These are phyloP conservation scores for Jamesozyma spencerorum DNA, from an alignment of 805 yeast genomes.

Conservation along the genomic window DNA sequence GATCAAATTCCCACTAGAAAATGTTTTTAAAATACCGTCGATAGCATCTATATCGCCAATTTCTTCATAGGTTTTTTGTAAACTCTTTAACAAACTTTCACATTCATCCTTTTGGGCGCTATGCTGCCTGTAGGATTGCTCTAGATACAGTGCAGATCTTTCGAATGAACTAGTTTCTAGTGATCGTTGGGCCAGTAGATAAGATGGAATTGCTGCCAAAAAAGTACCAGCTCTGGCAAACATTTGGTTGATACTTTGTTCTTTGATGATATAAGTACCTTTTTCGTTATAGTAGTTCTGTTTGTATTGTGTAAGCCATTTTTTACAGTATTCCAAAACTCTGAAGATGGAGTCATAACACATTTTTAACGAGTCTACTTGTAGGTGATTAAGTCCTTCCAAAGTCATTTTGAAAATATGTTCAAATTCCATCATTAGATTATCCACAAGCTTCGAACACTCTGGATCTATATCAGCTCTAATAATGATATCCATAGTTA, in stretches of 20 bases:
- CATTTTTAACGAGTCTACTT: conserved; percentile 49
- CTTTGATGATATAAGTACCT: conserved; percentile 24
- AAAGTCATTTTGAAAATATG: conserved; percentile 44
- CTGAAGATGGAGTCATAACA: conserved; percentile 70
- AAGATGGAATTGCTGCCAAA: conserved; percentile 51
- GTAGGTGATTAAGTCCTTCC: conserved; percentile 39
- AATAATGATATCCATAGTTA: conserved; percentile 54
- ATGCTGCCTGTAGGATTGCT: conserved; percentile 51
- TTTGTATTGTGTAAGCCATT: conserved; percentile 50
- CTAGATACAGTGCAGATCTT: conserved; percentile 76
- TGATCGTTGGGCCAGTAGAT: conserved; percentile 65
- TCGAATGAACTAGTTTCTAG: conserved; percentile 80
- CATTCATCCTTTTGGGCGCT: conserved; percentile 5
- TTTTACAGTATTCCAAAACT: conserved; percentile 72
- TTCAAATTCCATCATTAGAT: conserved; percentile 50
- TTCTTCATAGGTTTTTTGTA: conserved; percentile 77
- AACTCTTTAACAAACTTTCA: conserved; percentile 31
- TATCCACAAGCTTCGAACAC: conserved; percentile 32
- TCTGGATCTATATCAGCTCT: conserved; percentile 37
- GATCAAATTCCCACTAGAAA: conserved; percentile 58
- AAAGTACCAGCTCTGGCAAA: conserved; percentile 37
- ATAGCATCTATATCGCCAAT: conserved; percentile 85
- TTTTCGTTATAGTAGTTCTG: conserved; percentile 24
- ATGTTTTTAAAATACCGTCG: conserved; percentile 71
- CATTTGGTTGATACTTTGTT: conserved; percentile 16